Conservation (phyloP, 2,329 filamentous ascomycete genomes). For the Cercospora zeae-maydis region DNA sequence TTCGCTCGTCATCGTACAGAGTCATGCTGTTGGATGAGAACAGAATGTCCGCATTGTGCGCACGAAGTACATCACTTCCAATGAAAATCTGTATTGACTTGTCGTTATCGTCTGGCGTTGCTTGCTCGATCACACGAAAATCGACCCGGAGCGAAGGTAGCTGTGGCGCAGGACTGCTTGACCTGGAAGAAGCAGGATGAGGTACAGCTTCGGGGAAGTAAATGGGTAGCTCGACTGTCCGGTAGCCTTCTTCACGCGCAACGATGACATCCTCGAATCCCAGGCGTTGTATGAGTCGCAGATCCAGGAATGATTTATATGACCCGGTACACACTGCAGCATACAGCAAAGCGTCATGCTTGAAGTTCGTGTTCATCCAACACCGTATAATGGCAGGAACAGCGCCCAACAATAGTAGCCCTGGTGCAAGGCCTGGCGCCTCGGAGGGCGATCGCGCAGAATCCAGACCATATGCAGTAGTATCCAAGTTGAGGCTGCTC, state of each 20-base stretch:
- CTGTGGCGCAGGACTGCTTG: slow-evolving; percentile 68
- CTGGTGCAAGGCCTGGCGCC: slow-evolving; percentile 72
- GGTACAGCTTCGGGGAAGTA: slow-evolving; percentile 90
- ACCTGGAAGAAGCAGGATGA: slow-evolving; percentile 68
- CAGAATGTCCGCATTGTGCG: slow-evolving; percentile 83
- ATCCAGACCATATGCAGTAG: slow-evolving; percentile 64
- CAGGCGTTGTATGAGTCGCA: slow-evolving; percentile 69
- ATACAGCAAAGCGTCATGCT: slow-evolving; percentile 82
- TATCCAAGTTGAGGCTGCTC: slow-evolving; percentile 83
- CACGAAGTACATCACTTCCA: slow-evolving; percentile 80
- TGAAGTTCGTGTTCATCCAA: slow-evolving; percentile 88
- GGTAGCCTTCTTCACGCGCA: slow-evolving; percentile 52
- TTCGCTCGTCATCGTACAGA: slow-evolving; percentile 79
- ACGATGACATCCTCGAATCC: slow-evolving; percentile 59
- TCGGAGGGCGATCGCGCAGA: slow-evolving; percentile 68
- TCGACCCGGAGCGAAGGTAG: slow-evolving; percentile 76
- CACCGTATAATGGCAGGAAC: slow-evolving; percentile 93
- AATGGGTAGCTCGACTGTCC: slow-evolving; percentile 71
- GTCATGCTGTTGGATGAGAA: slow-evolving; percentile 90
- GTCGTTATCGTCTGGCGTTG: slow-evolving; percentile 43
- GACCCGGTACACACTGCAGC: slow-evolving; percentile 91
- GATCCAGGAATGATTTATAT: slow-evolving; percentile 78
- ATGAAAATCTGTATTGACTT: slow-evolving; percentile 79
- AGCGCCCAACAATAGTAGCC: slow-evolving; percentile 78
- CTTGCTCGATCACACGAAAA: slow-evolving; percentile 68